Conservation (phyloP, 306 rosid species). For the Vachellia pachyceras region DNA sequence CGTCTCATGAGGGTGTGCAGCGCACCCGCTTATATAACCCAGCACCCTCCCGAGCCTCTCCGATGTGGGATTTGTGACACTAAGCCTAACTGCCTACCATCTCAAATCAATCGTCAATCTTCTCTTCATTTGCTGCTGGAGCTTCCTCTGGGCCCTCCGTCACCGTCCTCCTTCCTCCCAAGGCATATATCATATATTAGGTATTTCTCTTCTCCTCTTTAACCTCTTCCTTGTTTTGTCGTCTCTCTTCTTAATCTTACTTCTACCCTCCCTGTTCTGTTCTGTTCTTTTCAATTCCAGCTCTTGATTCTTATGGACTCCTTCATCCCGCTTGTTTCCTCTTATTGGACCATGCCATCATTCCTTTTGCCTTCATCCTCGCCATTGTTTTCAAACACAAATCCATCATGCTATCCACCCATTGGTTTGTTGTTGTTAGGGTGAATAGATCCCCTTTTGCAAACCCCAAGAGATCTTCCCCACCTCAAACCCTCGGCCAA, state of each 20-base stretch:
- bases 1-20: no score
- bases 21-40: no score
- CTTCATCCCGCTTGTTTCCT: neutral
- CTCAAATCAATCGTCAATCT: neutral
- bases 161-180: neutral
- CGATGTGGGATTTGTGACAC: no score
- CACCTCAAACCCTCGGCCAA: neutral
- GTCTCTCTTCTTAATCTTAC: neutral
- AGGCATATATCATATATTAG: neutral
- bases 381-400: neutral
- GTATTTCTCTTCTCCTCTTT: neutral
- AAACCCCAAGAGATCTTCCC: neutral
- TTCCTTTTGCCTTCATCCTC: neutral
- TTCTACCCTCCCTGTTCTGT: neutral
- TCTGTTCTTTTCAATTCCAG: neutral
- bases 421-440: neutral
- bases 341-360: neutral
- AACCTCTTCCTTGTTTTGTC: neutral
- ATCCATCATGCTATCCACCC: neutral
- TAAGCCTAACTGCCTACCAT: no score
- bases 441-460: neutral
- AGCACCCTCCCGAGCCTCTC: no score
- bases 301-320: neutral
- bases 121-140: neutral
- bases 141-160: neutral